These are phyloP conservation scores for Onygena corvina DNA, from an alignment of 2,329 filamentous ascomycete genomes.

Conservation along the genomic window DNA sequence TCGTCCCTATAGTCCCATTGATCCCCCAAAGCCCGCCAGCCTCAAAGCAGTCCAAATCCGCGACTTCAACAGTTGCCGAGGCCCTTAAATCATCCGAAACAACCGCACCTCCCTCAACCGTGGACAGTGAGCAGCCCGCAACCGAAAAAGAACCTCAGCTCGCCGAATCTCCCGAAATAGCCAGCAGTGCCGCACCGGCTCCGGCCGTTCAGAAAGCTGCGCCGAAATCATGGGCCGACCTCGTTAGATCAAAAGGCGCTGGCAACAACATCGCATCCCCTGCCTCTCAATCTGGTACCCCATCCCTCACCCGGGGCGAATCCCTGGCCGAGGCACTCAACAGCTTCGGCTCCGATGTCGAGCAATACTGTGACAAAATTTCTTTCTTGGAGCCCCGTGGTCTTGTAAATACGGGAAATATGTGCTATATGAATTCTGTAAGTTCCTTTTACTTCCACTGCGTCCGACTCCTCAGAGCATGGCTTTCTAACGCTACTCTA, in stretches of 20 bases:
- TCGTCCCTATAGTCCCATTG: slow-evolving; percentile 38
- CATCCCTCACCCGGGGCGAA: slow-evolving; percentile 40
- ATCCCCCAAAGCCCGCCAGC: slow-evolving; percentile 29
- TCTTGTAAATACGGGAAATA: slow-evolving; percentile 92
- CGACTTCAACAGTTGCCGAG: slow-evolving; percentile 12
- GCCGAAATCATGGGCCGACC: slow-evolving; percentile 58
- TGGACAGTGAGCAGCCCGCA: slow-evolving; percentile 5
- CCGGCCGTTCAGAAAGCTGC: slow-evolving; percentile 34
- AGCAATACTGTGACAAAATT: slow-evolving; percentile 48
- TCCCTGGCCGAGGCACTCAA: slow-evolving; percentile 66
- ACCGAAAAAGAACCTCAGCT: slow-evolving; percentile 5
- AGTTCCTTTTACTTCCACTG: slow-evolving; percentile 28
- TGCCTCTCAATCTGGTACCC: slow-evolving; percentile 22
- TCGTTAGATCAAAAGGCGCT: slow-evolving; percentile 45
- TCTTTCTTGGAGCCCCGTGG: slow-evolving; percentile 85
- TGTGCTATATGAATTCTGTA: slow-evolving; percentile 99
- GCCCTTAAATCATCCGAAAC: slow-evolving; percentile 3
- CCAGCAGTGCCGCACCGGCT: slow-evolving; percentile 22
- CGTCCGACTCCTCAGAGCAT: slow-evolving; percentile 20
- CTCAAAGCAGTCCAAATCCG: slow-evolving; percentile 17
- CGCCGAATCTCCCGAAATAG: background rate
- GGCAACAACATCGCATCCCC: slow-evolving; percentile 22
- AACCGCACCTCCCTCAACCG: background rate
- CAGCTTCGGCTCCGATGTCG: slow-evolving; percentile 55
- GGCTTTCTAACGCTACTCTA: background rate